A percentile compares a stretch with the other conserved stretches of the same genome.
Conservation (phyloP, 192 early-diverging fungal genomes). For the Backusella luteola region DNA sequence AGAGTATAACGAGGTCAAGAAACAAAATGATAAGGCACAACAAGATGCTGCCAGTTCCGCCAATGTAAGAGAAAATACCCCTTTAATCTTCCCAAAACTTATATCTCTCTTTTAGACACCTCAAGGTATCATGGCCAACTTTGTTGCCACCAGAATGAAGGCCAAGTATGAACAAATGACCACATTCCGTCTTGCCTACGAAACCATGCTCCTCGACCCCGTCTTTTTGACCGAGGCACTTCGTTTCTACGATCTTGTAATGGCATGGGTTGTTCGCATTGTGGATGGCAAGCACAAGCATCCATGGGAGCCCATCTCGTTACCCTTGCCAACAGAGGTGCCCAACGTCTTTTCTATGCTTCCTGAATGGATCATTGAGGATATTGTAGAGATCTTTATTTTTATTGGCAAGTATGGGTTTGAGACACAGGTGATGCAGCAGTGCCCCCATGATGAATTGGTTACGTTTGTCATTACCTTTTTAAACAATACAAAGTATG, state of each 20-base stretch:
- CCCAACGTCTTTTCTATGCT: constrained; percentile 68
- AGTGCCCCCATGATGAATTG: constrained; percentile 45
- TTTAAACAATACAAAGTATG: constrained; percentile 70
- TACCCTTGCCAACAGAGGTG: constrained; percentile 56
- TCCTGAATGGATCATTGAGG: constrained; percentile 93
- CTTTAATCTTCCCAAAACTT: neutral
- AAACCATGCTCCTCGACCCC: constrained; percentile 76
- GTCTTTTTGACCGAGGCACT: constrained; percentile 60
- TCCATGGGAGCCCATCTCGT: constrained; percentile 32
- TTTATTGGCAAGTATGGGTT: constrained; percentile 62
- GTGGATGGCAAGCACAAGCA: constrained; percentile 56
- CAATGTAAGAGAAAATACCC: constrained; percentile 20
- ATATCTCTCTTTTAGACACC: constrained; percentile 4
- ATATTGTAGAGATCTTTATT: constrained; percentile 78
- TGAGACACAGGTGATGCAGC: constrained; percentile 40
- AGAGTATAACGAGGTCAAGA: constrained; percentile 65
- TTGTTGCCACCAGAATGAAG: constrained; percentile 26
- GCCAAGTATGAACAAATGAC: constrained; percentile 68
- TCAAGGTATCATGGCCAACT: constrained; percentile 21
- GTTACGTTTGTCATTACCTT: constrained; percentile 77
- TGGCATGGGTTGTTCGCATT: constrained; percentile 83
- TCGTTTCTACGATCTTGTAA: constrained; percentile 86
- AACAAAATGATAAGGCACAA: constrained; percentile 40
- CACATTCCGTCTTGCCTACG: constrained; percentile 65
- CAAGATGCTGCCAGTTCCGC: neutral